Conservation (phyloP, 352 stramenopile species). For the Phytophthora colocasiae region DNA sequence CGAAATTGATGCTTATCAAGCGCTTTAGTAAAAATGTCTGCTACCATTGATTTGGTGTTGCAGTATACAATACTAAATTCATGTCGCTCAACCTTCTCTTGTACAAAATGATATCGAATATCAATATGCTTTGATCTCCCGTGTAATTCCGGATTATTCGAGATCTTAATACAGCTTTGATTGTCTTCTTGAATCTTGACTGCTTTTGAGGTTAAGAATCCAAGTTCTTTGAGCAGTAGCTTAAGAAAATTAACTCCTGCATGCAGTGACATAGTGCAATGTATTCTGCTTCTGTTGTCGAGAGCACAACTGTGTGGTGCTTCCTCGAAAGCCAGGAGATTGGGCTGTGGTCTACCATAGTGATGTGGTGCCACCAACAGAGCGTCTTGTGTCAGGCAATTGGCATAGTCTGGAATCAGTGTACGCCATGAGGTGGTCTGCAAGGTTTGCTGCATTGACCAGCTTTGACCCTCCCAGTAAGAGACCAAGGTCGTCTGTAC, state of each 20-base stretch:
- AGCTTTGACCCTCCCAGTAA: too few relatives aligned
- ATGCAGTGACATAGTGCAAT: constrained; percentile 31
- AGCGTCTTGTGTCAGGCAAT: too few relatives aligned
- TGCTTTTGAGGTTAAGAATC: background rate
- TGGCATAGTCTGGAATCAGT: too few relatives aligned
- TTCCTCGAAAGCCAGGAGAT: constrained; percentile 2
- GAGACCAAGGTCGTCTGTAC: too few relatives aligned
- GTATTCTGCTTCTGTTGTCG: constrained; percentile 31
- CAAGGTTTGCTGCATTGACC: too few relatives aligned
- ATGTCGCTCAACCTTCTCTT: too few relatives aligned
- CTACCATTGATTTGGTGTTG: constrained; percentile 5
- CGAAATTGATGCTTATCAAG: too few relatives aligned
- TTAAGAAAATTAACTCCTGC: constrained; percentile 6
- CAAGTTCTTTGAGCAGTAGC: background rate
- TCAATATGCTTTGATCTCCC: too few relatives aligned
- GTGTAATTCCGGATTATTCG: too few relatives aligned
- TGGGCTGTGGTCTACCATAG: background rate
- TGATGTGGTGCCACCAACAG: background rate
- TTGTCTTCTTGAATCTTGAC: background rate
- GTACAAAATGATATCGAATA: too few relatives aligned
- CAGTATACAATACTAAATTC: constrained; percentile 5
- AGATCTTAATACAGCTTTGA: too few relatives aligned
- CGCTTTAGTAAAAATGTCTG: background rate
- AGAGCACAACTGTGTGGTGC: constrained; percentile 31
- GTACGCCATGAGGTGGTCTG: too few relatives aligned